A percentile compares a stretch with the other conserved stretches of the same genome.
Conservation (phyloP, 805 yeast genomes). For the Monosporozyma aquatica region DNA sequence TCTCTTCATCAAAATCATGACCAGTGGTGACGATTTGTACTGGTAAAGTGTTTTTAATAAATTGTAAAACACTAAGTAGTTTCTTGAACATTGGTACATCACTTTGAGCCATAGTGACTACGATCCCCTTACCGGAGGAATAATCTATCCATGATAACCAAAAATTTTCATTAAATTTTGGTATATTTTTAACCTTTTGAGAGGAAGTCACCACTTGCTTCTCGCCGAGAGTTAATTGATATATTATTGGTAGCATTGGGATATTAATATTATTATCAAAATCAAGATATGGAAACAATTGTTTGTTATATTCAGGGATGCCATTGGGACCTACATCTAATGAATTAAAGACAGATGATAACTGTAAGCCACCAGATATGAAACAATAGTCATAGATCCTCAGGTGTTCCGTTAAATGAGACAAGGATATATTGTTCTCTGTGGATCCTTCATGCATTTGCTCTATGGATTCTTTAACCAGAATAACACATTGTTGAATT, state of each 20-base stretch:
- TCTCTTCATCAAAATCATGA: conserved; percentile 15
- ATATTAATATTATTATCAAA: neutral
- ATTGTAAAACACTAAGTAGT: conserved; percentile 18
- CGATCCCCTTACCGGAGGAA: conserved; percentile 24
- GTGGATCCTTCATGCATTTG: too few relatives aligned
- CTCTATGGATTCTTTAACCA: neutral
- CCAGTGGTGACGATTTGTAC: conserved; percentile 26
- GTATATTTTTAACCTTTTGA: neutral
- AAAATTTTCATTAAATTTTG: conserved; percentile 14
- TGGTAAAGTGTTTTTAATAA: conserved; percentile 19
- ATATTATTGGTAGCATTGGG: neutral
- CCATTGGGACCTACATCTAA: neutral
- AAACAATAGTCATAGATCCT: conserved; percentile 26
- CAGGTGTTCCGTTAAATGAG: conserved; percentile 14
- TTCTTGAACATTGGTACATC: conserved; percentile 15
- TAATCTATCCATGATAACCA: conserved; percentile 19
- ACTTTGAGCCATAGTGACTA: conserved; percentile 17
- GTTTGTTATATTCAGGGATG: neutral
- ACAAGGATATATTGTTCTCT: too few relatives aligned
- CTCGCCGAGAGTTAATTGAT: conserved; percentile 4
- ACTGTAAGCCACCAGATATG: conserved; percentile 7
- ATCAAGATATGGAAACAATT: conserved; percentile 8
- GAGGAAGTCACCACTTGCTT: neutral
- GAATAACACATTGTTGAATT: neutral
- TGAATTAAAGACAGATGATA: neutral